phyloP scores from a whole-genome alignment of 2,329 filamentous ascomycete genomes.

The Fusarium luffae region DNA sequence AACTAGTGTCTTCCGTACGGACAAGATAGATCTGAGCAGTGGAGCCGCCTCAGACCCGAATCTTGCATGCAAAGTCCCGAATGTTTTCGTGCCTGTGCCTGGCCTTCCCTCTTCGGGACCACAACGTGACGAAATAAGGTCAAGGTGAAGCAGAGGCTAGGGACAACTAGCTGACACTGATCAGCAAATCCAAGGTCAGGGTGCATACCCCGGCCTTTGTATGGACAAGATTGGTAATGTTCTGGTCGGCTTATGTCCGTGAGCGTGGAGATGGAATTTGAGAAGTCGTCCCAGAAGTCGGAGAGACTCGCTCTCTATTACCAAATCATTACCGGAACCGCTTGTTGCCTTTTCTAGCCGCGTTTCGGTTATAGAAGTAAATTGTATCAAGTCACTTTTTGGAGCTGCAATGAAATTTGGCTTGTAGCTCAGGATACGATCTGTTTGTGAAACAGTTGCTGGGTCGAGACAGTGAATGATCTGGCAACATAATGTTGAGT shows the following conservation, averaged over 20 bases:
- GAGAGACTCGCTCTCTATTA: constrained; percentile 23
- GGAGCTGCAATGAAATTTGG: constrained; percentile 28
- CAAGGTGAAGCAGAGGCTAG: constrained; percentile 26
- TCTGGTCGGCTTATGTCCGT: constrained; percentile 32
- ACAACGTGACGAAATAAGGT: constrained; percentile 13
- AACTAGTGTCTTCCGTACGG: not conserved
- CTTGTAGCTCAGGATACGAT: constrained; percentile 20
- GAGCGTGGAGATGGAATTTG: constrained; percentile 10
- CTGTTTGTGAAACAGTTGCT: constrained; percentile 26
- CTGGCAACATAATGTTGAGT: not conserved
- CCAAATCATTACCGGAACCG: constrained; percentile 40
- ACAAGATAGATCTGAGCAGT: constrained; percentile 37
- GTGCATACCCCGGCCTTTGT: constrained; percentile 14
- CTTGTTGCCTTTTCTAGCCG: constrained; percentile 45
- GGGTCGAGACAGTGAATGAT: not conserved
- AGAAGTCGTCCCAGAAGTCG: constrained; percentile 7
- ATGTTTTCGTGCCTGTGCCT: constrained; percentile 31
- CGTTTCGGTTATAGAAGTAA: constrained; percentile 19
- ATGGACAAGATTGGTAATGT: constrained; percentile 16
- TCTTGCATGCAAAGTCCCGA: constrained; percentile 37
- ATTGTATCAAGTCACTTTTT: constrained; percentile 26
- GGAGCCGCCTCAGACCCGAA: constrained; percentile 34
- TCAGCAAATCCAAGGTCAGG: constrained; percentile 24
- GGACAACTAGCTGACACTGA: constrained; percentile 12
- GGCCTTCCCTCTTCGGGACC: constrained; percentile 11